These are phyloP conservation scores for Phylloboletellus chloephorus DNA, from an alignment of 1,284 basidiomycete genomes.

Conservation along the genomic window DNA sequence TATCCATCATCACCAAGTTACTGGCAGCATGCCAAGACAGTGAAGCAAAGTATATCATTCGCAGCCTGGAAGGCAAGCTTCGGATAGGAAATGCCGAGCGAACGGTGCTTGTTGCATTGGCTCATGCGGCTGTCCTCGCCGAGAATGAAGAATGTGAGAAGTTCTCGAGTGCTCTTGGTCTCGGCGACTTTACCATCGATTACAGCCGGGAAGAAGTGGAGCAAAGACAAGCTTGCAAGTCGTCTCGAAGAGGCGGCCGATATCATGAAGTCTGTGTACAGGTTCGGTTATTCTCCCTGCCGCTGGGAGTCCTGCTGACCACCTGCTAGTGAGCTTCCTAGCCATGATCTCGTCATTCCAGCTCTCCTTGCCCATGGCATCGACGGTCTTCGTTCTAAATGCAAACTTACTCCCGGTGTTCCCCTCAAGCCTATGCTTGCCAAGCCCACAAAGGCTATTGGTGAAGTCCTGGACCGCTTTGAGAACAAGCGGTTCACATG, in stretches of 20 bases:
- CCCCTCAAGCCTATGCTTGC: constrained; percentile 99
- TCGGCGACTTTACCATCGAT: constrained; percentile 5
- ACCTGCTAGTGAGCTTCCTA: constrained; percentile 77
- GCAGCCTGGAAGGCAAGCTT: constrained; percentile 94
- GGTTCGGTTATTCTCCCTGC: constrained; percentile 42
- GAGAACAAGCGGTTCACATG: constrained; percentile 96
- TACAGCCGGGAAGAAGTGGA: constrained; percentile 68
- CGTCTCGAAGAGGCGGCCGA: constrained; percentile 78
- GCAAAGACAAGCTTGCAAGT: constrained; percentile 65
- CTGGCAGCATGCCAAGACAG: constrained; percentile 86
- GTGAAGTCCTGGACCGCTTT: constrained; percentile 97
- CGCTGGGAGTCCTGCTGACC: constrained; percentile 1
- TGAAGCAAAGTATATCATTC: constrained; percentile 94
- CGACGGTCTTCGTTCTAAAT: constrained; percentile 62
- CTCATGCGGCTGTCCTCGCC: constrained; percentile 79
- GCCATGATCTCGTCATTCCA: constrained; percentile 92
- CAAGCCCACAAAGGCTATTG: constrained; percentile 99
- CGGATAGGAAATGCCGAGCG: constrained; percentile 96
- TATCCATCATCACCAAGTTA: constrained; percentile 92
- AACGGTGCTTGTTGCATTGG: constrained; percentile 84
- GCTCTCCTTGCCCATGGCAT: constrained; percentile 82
- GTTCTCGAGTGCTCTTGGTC: not conserved
- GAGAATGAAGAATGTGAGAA: constrained; percentile 62
- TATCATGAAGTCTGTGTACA: constrained; percentile 88
- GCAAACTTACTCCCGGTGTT: constrained; percentile 92